Base-by-base conservation (phyloP, 73 alveolate genomes). In the Tetrahymena borealis region DNA sequence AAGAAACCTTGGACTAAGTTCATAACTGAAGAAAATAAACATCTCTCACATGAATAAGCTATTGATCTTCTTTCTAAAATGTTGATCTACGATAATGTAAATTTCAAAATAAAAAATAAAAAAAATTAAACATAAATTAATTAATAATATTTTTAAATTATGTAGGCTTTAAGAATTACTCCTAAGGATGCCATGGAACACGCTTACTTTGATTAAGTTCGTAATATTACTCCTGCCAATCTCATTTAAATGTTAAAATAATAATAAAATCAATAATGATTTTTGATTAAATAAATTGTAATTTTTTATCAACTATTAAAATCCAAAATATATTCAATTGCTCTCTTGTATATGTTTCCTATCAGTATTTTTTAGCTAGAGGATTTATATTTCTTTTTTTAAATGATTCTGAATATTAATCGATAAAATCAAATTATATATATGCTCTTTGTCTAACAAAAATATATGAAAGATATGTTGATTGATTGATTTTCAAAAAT, bases 181-280 rank as follows among this genome's bases (percentile, higher is more conserved):
- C 99, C 99, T 16, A 92, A 91, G 41, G 99, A 99, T 79, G 99
- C 99, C 12, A 94, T 99, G 97, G 96, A 96, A 36, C 99, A 99
- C 91, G 97, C 99, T 33, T 97, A 98, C 92, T 99, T 99, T 91
- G 97, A 96, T 39, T 98, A 98, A 91, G 98, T 99, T 40, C 78
- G 95, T 60, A 60, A 10, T 60, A 32, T 60, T 35, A 60, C 38
- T 60, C 85, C 85, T n/a, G 8, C 85, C 28, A 35, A 35, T 60
- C 85, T 60, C 28, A 60, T 60, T 60, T 24, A 60, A 24, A 32
- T 20, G 10, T 60, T 60, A 60, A 60, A 60, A 60, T 35, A 60
- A 60, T n/a, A 60, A 60, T 60, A 60, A 60, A 60, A 60, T 60
- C 85, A 60, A 60, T 60, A 60, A 35, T 60, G 85, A 60, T 18